These are phyloP conservation scores for Diaporthe longicolla DNA, from an alignment of 2,329 filamentous ascomycete species.

Conservation along the genomic window DNA sequence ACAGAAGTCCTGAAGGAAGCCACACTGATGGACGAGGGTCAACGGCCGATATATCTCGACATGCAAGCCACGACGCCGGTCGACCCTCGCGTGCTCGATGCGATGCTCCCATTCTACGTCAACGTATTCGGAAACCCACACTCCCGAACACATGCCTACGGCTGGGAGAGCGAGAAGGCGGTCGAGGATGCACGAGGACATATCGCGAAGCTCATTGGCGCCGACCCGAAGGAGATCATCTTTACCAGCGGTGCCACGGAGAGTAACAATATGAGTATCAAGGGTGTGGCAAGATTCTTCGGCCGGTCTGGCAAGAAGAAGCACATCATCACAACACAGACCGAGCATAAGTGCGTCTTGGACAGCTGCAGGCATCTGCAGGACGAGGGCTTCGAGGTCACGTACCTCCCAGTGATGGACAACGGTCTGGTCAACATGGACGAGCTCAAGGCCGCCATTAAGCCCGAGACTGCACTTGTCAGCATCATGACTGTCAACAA, in stretches of 20 bases:
- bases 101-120: slow-evolving; percentile 95
- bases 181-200: slow-evolving; percentile 89
- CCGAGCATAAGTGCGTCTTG: slow-evolving; percentile 98
- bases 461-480: slow-evolving; percentile 90
- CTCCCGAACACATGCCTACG: slow-evolving; percentile 96
- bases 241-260: slow-evolving; percentile 98
- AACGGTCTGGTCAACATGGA: slow-evolving; percentile 90
- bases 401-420: slow-evolving; percentile 91
- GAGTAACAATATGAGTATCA: slow-evolving; percentile 99
- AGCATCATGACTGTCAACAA: slow-evolving; percentile 99
- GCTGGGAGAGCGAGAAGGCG: slow-evolving; percentile 97
- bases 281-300: slow-evolving; percentile 97
- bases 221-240: slow-evolving; percentile 97
- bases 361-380: slow-evolving; percentile 97
- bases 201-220: slow-evolving; percentile 89
- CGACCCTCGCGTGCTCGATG: slow-evolving; percentile 93
- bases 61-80: slow-evolving; percentile 98
- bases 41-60: slow-evolving; percentile 95
- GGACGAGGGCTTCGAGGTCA: slow-evolving; percentile 96
- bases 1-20: slow-evolving; percentile 89
- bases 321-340: slow-evolving; percentile 97
- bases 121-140: slow-evolving; percentile 97
- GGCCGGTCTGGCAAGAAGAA: slow-evolving; percentile 95
- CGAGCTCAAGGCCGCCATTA: slow-evolving; percentile 88
- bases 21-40: slow-evolving; percentile 91